phyloP scores from a whole-genome alignment of 139 green algal genomes.

The Klebsormidium nitens region DNA sequence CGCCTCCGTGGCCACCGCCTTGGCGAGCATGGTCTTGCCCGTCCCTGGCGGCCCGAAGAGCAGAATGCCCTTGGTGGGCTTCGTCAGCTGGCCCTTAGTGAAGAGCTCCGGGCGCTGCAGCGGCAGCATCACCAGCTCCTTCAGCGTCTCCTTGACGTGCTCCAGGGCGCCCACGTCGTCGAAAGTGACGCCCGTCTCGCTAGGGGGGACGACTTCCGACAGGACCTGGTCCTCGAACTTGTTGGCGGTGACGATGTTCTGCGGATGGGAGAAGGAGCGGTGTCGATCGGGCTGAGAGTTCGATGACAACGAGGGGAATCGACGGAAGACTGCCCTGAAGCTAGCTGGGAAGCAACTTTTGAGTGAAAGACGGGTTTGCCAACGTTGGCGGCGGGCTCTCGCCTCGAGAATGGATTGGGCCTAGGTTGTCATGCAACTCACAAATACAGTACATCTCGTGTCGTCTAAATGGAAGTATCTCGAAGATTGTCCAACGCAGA shows the following conservation, averaged over 20 bases:
- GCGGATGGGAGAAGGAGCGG: background rate
- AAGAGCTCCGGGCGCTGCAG: constrained; percentile 62
- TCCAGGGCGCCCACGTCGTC: constrained; percentile 47
- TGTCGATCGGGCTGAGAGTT: background rate
- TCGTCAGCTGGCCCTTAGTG: constrained; percentile 44
- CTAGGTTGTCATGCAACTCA: too few species aligned
- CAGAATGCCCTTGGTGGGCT: constrained; percentile 59
- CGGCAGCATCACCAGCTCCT: constrained; percentile 59
- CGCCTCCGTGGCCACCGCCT: constrained; percentile 35
- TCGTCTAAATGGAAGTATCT: too few species aligned
- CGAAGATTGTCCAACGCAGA: too few species aligned
- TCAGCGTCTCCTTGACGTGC: constrained; percentile 39
- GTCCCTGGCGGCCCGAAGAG: constrained; percentile 35
- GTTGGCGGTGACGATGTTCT: constrained; percentile 36
- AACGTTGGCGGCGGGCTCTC: too few species aligned
- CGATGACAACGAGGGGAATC: background rate
- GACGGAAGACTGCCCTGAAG: background rate
- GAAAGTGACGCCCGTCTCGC: constrained; percentile 37
- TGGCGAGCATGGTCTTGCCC: constrained; percentile 40
- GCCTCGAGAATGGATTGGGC: too few species aligned
- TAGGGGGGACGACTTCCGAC: constrained; percentile 42
- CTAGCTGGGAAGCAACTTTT: too few species aligned
- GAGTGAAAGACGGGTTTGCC: too few species aligned
- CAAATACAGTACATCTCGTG: too few species aligned
- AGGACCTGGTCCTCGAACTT: constrained; percentile 51